Evolutionary conservation across 2,329 filamentous ascomycete species (phyloP), one percentile per base, ranked within the genome.

Genomic region (Ophiostoma pallidulum): DNA sequence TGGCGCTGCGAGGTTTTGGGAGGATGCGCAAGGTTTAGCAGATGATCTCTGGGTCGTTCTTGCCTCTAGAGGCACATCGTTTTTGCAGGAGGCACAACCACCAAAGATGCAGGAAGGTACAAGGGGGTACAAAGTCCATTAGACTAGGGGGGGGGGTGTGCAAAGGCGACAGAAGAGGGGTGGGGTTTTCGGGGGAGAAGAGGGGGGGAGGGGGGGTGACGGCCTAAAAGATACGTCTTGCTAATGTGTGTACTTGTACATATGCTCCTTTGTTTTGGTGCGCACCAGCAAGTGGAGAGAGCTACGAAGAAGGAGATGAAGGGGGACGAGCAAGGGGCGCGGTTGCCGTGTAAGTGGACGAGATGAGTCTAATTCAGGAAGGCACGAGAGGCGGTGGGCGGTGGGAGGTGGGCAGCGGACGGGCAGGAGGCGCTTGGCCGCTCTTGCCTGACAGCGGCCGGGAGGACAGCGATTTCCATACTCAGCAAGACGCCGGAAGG

Each of bases 41-140:
- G 51, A 53, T 42, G 51, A 56, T 53, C 52, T 46, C 44, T 51
- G 33, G 31, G 39, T 44, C 22, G 42, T 50, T 40, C 26, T 51
- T 42, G 42, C 41, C 32, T 47, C 44, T 45, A 32, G 29, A 24
- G 32, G 42, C 36, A 48, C 40, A 49, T 48, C 43, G 31, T 32
- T 37, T 42, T 36, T 51, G 40, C 47, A 42, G 35, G 32, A 19
- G 22, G 19, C 37, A 48, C 32, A 46, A 41, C 44, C 48, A 42
- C 47, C 41, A 36, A n/a, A n/a, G 28, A 33, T 48, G 33, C 10
- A 10, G 31, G 39, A 50, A 31, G 48, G 48, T 54, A 52, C 53
- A 54, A 50, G 41, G 24, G 47, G 47, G 53, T 54, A 54, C 53
- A 53, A 53, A 35, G 41, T 41, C 44, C 28, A 6, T 13, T 4